These are phyloP conservation scores for Pachysandra terminalis DNA, from an alignment of 164 flowering plant genomes.

Conservation along the genomic window DNA sequence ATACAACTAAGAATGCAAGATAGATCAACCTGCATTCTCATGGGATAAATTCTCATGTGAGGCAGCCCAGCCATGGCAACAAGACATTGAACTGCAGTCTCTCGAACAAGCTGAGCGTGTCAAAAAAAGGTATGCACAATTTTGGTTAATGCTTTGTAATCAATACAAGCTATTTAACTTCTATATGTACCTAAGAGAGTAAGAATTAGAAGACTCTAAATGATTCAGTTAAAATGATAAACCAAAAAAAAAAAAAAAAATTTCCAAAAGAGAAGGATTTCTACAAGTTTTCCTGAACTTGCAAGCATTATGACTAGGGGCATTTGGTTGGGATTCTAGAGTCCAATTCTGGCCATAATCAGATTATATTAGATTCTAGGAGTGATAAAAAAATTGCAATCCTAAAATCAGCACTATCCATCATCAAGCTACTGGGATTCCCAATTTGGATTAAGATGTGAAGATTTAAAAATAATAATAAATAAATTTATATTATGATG, in stretches of 20 bases:
- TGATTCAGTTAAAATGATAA: neutral
- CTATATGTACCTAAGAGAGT: neutral
- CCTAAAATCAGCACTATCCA: too few relatives aligned
- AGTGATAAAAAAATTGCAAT: too few relatives aligned
- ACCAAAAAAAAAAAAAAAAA: neutral
- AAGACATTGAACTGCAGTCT: conserved; percentile 93
- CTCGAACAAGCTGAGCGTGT: conserved; percentile 70
- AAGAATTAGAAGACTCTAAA: neutral
- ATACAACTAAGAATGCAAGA: neutral
- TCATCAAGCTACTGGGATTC: too few relatives aligned
- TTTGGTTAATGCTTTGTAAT: neutral
- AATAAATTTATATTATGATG: too few relatives aligned
- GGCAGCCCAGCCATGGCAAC: conserved; percentile 69
- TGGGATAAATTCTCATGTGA: conserved; percentile 65
- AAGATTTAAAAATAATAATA: too few relatives aligned
- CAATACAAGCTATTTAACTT: conserved; percentile 2
- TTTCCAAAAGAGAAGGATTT: neutral
- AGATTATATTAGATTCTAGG: too few relatives aligned
- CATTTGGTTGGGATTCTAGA: too few relatives aligned
- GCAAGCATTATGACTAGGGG: too few relatives aligned
- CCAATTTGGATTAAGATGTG: too few relatives aligned
- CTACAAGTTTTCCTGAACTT: neutral
- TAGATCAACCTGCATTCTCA: conserved; percentile 60
- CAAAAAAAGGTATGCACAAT: neutral
- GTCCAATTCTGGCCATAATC: too few relatives aligned